A percentile compares a stretch with the other conserved stretches of the same genome.
Conservation (phyloP, 441 rosid species). For the Erysimum cheiri region DNA sequence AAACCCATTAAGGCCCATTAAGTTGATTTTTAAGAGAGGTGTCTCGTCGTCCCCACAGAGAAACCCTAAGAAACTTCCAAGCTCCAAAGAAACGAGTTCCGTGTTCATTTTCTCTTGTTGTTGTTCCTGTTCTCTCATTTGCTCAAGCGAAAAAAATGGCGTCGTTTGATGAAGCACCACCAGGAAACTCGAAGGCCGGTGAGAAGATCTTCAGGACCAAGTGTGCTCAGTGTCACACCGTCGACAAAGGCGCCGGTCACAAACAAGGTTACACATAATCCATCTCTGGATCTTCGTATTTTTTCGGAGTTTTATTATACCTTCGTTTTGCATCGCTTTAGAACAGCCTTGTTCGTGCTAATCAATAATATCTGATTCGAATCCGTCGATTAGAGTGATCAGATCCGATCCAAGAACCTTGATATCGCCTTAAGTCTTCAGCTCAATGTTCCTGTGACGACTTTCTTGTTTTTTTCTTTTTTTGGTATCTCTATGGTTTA, state of each 20-base stretch:
- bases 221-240: slow-evolving; percentile 95
- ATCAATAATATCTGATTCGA: background rate
- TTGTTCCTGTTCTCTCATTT: slow-evolving; percentile 1
- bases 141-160: slow-evolving; percentile 56
- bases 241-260: slow-evolving; percentile 87
- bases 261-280: slow-evolving; percentile 64
- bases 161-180: slow-evolving; percentile 75
- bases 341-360: background rate
- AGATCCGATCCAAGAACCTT: slow-evolving; percentile 36
- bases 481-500: background rate
- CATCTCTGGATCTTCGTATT: slow-evolving; percentile 18
- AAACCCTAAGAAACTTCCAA: slow-evolving; percentile 41
- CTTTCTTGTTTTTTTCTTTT: background rate
- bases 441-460: background rate
- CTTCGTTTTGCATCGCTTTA: slow-evolving; percentile 4
- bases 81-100: slow-evolving; percentile 19
- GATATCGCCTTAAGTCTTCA: background rate
- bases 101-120: slow-evolving; percentile 35
- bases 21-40: background rate
- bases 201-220: slow-evolving; percentile 84
- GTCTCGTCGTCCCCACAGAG: background rate
- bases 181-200: slow-evolving; percentile 63
- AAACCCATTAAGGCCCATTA: slow-evolving; percentile 31
- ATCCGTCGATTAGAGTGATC: background rate
- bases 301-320: background rate